Conservation (phyloP, 2,329 filamentous ascomycete species). For the Neofusicoccum umdonicola region DNA sequence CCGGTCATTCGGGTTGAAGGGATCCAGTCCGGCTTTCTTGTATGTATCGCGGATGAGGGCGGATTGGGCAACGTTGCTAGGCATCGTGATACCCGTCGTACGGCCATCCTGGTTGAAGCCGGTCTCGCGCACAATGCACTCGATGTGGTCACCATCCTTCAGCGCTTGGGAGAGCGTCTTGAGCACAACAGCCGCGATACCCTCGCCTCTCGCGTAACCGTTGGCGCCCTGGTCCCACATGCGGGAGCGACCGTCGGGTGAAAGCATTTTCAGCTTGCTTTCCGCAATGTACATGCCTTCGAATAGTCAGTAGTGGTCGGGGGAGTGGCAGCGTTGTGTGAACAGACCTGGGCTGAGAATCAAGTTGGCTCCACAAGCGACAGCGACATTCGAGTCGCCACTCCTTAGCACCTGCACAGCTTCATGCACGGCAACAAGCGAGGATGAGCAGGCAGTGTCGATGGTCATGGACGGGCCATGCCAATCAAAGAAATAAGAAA, state of each 20-base stretch:
- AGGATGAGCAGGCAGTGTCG: conserved; percentile 40
- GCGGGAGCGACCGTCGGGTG: conserved; percentile 19
- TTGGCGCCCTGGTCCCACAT: conserved; percentile 43
- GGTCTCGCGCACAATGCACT: conserved; percentile 38
- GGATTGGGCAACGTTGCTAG: conserved; percentile 35
- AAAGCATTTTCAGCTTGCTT: no score
- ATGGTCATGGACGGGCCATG: conserved; percentile 36
- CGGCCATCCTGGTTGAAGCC: conserved; percentile 40
- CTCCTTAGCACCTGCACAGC: conserved; percentile 19
- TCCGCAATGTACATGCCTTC: conserved; percentile 15
- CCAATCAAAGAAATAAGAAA: conserved; percentile 39
- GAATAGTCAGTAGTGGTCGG: conserved; percentile 30
- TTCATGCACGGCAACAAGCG: conserved; percentile 28
- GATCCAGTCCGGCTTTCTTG: conserved; percentile 33
- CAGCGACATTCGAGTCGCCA: conserved; percentile 19
- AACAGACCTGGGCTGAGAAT: conserved; percentile 25
- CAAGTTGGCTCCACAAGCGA: conserved; percentile 24
- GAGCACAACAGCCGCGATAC: conserved; percentile 50
- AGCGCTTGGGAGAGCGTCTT: conserved; percentile 52
- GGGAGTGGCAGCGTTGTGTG: conserved; percentile 30
- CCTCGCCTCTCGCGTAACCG: conserved; percentile 55
- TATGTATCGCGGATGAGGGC: conserved; percentile 38
- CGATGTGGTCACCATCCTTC: conserved; percentile 45
- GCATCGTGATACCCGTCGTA: conserved; percentile 41
- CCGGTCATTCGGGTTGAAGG: neutral